Evolutionary conservation across 768 basidiomycete genomes (phyloP).

Genomic region (Chlorophyllum brunneum): DNA sequence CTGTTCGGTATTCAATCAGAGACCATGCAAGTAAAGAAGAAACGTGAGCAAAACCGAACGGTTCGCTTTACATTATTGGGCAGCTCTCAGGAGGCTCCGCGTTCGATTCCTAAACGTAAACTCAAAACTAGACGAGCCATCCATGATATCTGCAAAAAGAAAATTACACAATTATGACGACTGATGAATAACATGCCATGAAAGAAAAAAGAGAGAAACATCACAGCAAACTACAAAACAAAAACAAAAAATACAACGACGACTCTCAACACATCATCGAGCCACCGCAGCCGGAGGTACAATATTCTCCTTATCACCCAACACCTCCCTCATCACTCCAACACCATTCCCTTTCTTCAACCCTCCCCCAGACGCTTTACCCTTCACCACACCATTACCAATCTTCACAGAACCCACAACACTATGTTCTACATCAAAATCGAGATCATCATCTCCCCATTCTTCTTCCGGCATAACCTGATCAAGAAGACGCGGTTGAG

Average conservation of each 20-base stretch:
- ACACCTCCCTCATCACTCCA: conserved; percentile 31
- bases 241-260: no score
- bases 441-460: conserved; percentile 43
- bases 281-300: conserved; percentile 15
- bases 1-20: background rate
- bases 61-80: no score
- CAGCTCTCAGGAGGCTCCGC: no score
- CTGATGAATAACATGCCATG: background rate
- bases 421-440: conserved; percentile 28
- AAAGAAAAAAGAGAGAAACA: background rate
- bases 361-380: conserved; percentile 17
- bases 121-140: no score
- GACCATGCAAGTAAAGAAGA: no score
- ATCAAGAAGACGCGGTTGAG: conserved; percentile 52
- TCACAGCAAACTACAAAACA: background rate
- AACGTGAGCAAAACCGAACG: no score
- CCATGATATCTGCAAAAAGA: no score
- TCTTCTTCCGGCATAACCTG: conserved; percentile 56
- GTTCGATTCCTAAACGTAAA: no score
- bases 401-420: background rate
- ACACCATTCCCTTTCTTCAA: conserved; percentile 18
- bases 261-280: no score
- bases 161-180: no score
- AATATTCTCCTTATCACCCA: conserved; percentile 52
- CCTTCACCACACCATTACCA: conserved; percentile 6